These are phyloP conservation scores for Capronia epimyces DNA, from an alignment of 2,329 filamentous ascomycete genomes.

Conservation along the genomic window DNA sequence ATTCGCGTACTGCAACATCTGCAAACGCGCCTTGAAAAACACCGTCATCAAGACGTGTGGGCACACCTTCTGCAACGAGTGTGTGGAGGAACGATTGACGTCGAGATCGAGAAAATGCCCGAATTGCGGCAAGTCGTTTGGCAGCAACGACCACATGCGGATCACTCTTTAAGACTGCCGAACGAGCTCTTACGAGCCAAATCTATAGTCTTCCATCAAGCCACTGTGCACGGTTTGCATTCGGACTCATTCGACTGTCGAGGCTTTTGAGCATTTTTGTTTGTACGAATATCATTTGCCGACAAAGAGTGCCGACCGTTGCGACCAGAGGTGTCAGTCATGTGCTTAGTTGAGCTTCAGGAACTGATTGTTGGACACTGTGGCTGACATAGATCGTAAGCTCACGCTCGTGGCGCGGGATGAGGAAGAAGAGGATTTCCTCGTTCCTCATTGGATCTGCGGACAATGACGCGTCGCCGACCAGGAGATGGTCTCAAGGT, in stretches of 20 bases:
- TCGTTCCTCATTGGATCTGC: not conserved
- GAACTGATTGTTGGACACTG: conserved; percentile 1
- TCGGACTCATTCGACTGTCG: not conserved
- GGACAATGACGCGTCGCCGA: too few species aligned
- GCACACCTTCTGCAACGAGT: conserved; percentile 86
- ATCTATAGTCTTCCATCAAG: too few species aligned
- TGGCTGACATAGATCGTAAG: not conserved
- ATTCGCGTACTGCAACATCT: conserved; percentile 82
- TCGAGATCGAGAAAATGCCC: conserved; percentile 94
- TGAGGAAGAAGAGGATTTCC: not conserved
- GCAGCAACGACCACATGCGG: conserved; percentile 80
- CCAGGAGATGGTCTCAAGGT: too few species aligned
- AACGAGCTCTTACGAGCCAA: not conserved
- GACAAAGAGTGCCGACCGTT: not conserved
- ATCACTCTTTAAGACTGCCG: conserved; percentile 38
- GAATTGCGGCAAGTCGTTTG: conserved; percentile 86
- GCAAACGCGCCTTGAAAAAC: conserved; percentile 89
- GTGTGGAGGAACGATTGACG: conserved; percentile 80
- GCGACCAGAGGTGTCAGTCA: not conserved
- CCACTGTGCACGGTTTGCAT: not conserved
- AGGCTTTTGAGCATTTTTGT: not conserved
- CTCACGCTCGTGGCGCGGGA: not conserved
- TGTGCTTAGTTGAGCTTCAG: not conserved
- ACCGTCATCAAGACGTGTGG: conserved; percentile 90
- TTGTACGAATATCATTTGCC: not conserved